A percentile compares a stretch with the other conserved stretches of the same genome.
Conservation (phyloP, 2,329 filamentous ascomycete species). For the Sclerotinia borealis region DNA sequence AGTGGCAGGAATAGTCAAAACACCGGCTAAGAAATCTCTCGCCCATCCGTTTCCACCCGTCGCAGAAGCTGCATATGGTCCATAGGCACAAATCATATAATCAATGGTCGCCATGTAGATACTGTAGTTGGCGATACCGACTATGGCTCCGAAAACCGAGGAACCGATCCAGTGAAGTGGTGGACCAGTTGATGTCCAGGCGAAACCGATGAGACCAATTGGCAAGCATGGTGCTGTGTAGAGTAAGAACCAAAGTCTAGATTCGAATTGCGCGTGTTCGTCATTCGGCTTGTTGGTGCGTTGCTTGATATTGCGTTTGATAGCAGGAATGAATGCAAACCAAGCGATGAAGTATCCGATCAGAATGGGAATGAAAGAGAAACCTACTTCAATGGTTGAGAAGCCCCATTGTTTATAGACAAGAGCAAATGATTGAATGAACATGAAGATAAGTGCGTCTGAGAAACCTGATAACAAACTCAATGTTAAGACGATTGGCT, state of each 20-base stretch:
- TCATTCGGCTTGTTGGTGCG: slow-evolving; percentile 45
- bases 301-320: slow-evolving; percentile 47
- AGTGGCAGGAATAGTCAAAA: slow-evolving; percentile 61
- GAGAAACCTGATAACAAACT: slow-evolving; percentile 68
- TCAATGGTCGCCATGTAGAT: slow-evolving; percentile 75
- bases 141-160: slow-evolving; percentile 57
- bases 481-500: slow-evolving; percentile 66
- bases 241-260: slow-evolving; percentile 58
- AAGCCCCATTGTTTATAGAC: slow-evolving; percentile 67
- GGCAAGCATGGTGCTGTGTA: slow-evolving; percentile 55
- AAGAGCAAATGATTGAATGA: slow-evolving; percentile 63
- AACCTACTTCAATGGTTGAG: slow-evolving; percentile 46
- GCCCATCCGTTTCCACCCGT: slow-evolving; percentile 72
- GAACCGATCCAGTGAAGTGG: slow-evolving; percentile 62
- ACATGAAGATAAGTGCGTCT: slow-evolving; percentile 73
- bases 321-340: slow-evolving; percentile 51
- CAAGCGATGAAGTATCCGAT: slow-evolving; percentile 61
- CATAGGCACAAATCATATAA: slow-evolving; percentile 72
- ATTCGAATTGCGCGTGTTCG: slow-evolving; percentile 62
- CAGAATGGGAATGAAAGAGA: slow-evolving; percentile 60
- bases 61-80: slow-evolving; percentile 65
- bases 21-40: slow-evolving; percentile 66
- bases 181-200: slow-evolving; percentile 60
- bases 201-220: slow-evolving; percentile 65
- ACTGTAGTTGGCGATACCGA: slow-evolving; percentile 65